Percentiles rank a stretch among this genome's conserved stretches.
Conservation (phyloP, 2,329 filamentous ascomycete species). For the Helotiales sp. region DNA sequence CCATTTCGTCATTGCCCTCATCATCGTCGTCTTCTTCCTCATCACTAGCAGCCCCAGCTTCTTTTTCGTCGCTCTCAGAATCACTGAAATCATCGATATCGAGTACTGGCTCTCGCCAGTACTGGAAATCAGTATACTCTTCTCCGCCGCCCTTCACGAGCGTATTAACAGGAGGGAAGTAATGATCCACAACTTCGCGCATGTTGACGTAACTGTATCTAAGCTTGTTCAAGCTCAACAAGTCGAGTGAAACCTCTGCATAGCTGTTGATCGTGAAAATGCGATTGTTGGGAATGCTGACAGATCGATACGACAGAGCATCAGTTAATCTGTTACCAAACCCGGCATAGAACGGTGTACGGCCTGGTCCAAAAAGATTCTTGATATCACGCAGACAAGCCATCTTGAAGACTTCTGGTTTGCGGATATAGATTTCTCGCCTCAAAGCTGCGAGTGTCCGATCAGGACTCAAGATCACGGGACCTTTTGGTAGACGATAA, state of each 20-base stretch:
- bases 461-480: slow-evolving; percentile 93
- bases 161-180: slow-evolving; percentile 89
- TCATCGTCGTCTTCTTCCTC: slow-evolving; percentile 50
- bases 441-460: slow-evolving; percentile 90
- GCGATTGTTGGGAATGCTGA: slow-evolving; percentile 89
- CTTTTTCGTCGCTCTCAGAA: slow-evolving; percentile 66
- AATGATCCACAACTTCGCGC: slow-evolving; percentile 96
- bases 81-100: slow-evolving; percentile 88
- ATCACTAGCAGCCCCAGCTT: slow-evolving; percentile 51
- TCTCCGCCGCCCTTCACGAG: slow-evolving; percentile 88
- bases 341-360: slow-evolving; percentile 90
- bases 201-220: slow-evolving; percentile 97
- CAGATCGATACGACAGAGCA: slow-evolving; percentile 90
- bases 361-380: slow-evolving; percentile 74
- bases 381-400: slow-evolving; percentile 93
- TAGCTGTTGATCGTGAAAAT: slow-evolving; percentile 99
- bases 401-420: slow-evolving; percentile 99
- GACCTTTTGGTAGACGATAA: slow-evolving; percentile 82
- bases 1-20: slow-evolving; percentile 50
- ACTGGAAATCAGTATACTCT: slow-evolving; percentile 95
- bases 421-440: slow-evolving; percentile 90
- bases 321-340: slow-evolving; percentile 97
- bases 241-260: slow-evolving; percentile 88
- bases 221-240: slow-evolving; percentile 88
- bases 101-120: slow-evolving; percentile 85